Base-by-base conservation (phyloP, 2,329 filamentous ascomycete genomes). In the Penicillium crustosum region DNA sequence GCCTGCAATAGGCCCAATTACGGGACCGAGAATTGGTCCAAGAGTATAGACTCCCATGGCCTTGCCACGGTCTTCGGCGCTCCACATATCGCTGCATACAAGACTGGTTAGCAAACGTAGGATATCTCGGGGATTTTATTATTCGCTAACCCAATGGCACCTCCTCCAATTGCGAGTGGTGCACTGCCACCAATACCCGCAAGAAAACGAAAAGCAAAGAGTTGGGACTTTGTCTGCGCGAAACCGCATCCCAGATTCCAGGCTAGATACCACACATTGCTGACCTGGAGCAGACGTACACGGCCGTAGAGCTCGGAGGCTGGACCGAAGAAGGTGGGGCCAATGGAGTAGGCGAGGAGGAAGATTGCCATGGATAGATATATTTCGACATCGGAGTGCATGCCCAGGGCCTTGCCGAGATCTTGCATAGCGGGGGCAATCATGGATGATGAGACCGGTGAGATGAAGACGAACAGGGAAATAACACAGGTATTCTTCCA, bases 1-100 rank as follows among this genome's bases (percentile, higher is more conserved):
- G 10, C 85, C 86, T 0, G 80, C 79, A 2, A 89, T 83, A 0
- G 86, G 86, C 0, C 86, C 86, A 15, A 88, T 74, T 0, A 82
- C 83, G 1, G 86, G 86, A 0, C 86, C 86, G 0, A 88, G 78
- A 1, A 89, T 74, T 0, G 86, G 86, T 2, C 79, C 81, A 4
- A 87, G 75, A 38, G 76, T 81, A 71, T 87, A 87, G 21, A 87
- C 77, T 1, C 79, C 79, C 56, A 87, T 82, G 1, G 85, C 82
- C 58, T 77, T 79, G 3, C 85, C 86, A 64, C 85, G 79, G 68
- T 87, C 77, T 61, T 87, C 84, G 0, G 84, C 25, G 27, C 36
- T 25, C 54, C 58, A 47, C 60, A 55, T 39, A 53, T 54, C 53
- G 47, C 23, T 52, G 17, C 6, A n/a, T 52, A 13, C 6, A n/a